phyloP scores from a whole-genome alignment of 768 basidiomycete species.

The Hemileccinum rubropunctum region DNA sequence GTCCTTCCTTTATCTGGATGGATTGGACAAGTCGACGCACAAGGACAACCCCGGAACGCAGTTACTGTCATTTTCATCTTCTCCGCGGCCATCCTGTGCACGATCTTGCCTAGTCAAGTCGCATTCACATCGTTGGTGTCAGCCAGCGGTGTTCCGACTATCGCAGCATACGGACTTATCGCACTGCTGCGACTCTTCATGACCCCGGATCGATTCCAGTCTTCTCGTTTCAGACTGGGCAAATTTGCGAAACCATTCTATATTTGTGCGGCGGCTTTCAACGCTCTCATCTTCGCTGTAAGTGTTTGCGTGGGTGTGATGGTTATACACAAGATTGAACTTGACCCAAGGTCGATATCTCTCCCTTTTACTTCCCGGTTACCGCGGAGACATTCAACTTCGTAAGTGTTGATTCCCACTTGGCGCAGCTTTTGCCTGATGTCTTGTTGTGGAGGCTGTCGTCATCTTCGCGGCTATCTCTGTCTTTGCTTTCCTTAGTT shows the following conservation, averaged over 20 bases:
- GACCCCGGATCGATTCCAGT: constrained; percentile 73
- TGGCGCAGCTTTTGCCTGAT: constrained; percentile 9
- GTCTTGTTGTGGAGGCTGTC: constrained; percentile 48
- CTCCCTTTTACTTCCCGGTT: constrained; percentile 87
- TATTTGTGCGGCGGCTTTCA: constrained; percentile 64
- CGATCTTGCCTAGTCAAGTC: constrained; percentile 85
- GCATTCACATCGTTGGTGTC: constrained; percentile 91
- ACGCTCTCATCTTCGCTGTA: constrained; percentile 70
- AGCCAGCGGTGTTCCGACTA: constrained; percentile 82
- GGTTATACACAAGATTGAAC: background rate
- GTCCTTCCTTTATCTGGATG: constrained; percentile 80
- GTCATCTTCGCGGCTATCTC: constrained; percentile 81
- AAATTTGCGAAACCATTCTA: constrained; percentile 67
- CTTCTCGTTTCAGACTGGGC: constrained; percentile 73
- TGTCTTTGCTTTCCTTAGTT: constrained; percentile 71
- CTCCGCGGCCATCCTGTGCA: constrained; percentile 72
- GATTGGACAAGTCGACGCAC: constrained; percentile 71
- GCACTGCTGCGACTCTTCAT: constrained; percentile 70
- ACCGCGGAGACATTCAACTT: constrained; percentile 79
- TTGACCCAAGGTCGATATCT: constrained; percentile 63
- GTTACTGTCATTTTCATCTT: constrained; percentile 86
- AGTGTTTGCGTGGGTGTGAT: constrained; percentile 26
- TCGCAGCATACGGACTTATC: constrained; percentile 85
- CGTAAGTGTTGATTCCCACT: constrained; percentile 43
- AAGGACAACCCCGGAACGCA: constrained; percentile 79